Evolutionary conservation across 306 rosid species (phyloP).

Genomic region (Crotalaria pallida): DNA sequence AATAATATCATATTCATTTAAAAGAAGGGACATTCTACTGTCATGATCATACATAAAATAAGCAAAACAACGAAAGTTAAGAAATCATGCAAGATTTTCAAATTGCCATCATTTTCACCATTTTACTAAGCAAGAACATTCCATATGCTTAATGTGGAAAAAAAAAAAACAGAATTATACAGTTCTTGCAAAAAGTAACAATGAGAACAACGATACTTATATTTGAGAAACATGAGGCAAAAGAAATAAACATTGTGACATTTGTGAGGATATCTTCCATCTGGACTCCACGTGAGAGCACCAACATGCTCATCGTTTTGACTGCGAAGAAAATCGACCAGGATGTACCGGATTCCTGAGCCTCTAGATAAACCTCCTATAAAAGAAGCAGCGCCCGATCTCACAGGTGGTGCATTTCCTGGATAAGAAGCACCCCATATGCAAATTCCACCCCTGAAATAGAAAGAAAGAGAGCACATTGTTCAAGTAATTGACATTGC

Average conservation of each 20-base stretch:
- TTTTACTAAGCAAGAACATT: background rate
- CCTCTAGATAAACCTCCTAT: slow-evolving; percentile 78
- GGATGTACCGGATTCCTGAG: slow-evolving; percentile 69
- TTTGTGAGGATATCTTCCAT: slow-evolving; percentile 88
- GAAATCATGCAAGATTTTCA: background rate
- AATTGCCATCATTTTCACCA: background rate
- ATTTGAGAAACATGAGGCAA: slow-evolving; percentile 6
- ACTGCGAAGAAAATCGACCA: slow-evolving; percentile 80
- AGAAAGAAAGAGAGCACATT: slow-evolving; percentile 14
- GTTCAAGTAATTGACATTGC: background rate
- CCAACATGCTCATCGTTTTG: slow-evolving; percentile 67
- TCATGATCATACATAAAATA: background rate
- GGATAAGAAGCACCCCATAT: slow-evolving; percentile 96
- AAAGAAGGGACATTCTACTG: background rate
- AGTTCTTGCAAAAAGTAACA: background rate
- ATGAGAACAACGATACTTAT: background rate
- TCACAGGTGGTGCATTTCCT: slow-evolving; percentile 74
- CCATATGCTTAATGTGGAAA: background rate
- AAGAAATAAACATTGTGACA: background rate
- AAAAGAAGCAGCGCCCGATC: slow-evolving; percentile 72
- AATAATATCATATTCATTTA: background rate
- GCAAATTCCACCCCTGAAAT: slow-evolving; percentile 68
- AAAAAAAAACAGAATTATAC: background rate
- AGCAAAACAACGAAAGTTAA: background rate
- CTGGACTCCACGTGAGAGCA: slow-evolving; percentile 91